These are phyloP conservation scores for Sphagnum fallax DNA, from an alignment of 228 moss, liverwort and hornwort genomes.

Conservation along the genomic window DNA sequence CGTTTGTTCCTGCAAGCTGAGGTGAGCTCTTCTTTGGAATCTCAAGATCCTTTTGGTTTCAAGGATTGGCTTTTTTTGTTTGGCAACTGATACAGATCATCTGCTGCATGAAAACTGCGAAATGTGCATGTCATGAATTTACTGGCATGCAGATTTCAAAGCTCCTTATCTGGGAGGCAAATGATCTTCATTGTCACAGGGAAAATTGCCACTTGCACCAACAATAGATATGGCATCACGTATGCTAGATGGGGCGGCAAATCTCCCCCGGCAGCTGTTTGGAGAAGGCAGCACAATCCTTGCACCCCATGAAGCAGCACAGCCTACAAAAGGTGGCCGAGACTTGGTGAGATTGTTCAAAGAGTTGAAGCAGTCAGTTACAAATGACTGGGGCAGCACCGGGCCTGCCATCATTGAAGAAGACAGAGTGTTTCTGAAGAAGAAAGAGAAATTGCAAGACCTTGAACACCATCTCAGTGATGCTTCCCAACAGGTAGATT, in stretches of 20 bases:
- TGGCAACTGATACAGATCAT: too few relatives aligned
- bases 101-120: too few relatives aligned
- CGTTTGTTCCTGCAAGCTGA: constrained; percentile 78
- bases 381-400: constrained; percentile 90
- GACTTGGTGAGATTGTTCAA: constrained; percentile 90
- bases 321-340: constrained; percentile 80
- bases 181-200: constrained; percentile 20
- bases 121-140: too few relatives aligned
- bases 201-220: constrained; percentile 75
- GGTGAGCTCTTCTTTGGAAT: constrained; percentile 9
- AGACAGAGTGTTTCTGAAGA: constrained; percentile 83
- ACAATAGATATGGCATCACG: constrained; percentile 88
- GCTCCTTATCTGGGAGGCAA: too few relatives aligned
- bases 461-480: constrained; percentile 56
- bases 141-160: too few relatives aligned
- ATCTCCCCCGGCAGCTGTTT: constrained; percentile 92
- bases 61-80: too few relatives aligned
- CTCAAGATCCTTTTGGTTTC: too few relatives aligned
- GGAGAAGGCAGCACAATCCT: constrained; percentile 73
- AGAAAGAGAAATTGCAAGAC: constrained; percentile 71
- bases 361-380: constrained; percentile 90
- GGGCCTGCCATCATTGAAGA: constrained; percentile 82
- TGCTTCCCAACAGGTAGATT: constrained; percentile 58
- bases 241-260: constrained; percentile 95
- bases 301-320: constrained; percentile 77